These are phyloP conservation scores for Suillus sp. DNA, from an alignment of 768 basidiomycete species.

Conservation along the genomic window DNA sequence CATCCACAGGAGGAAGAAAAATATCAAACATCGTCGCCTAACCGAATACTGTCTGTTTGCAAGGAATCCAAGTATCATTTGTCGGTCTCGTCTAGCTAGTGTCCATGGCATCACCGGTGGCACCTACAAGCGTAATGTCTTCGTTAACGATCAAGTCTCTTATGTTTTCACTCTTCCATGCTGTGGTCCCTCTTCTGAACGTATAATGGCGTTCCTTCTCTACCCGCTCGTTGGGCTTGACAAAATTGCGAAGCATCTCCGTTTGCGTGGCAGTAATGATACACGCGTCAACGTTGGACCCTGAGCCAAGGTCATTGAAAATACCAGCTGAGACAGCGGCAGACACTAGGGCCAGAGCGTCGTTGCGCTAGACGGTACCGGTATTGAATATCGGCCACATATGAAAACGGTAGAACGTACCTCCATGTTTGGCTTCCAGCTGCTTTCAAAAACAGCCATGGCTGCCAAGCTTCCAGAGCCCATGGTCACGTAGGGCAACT, in stretches of 20 bases:
- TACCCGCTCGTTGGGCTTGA: slow-evolving; percentile 86
- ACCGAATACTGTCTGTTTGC: neutral
- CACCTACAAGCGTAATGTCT: slow-evolving; percentile 52
- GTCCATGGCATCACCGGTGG: slow-evolving; percentile 74
- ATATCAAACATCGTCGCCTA: neutral
- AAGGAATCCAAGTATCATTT: slow-evolving; percentile 8
- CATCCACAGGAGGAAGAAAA: neutral
- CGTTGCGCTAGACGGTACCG: slow-evolving; percentile 56
- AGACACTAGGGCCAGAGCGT: slow-evolving; percentile 81
- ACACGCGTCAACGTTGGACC: slow-evolving; percentile 98
- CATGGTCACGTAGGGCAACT: slow-evolving; percentile 98
- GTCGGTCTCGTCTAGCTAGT: slow-evolving; percentile 51
- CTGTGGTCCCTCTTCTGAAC: slow-evolving; percentile 87
- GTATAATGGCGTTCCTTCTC: slow-evolving; percentile 69
- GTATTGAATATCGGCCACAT: neutral
- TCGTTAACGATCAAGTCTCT: slow-evolving; percentile 73
- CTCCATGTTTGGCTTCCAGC: slow-evolving; percentile 81
- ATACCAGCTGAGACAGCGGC: slow-evolving; percentile 93
- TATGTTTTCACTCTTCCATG: slow-evolving; percentile 81
- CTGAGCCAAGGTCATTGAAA: slow-evolving; percentile 98
- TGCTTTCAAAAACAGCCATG: slow-evolving; percentile 95
- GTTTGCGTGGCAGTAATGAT: slow-evolving; percentile 86
- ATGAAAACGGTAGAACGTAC: slow-evolving; percentile 43
- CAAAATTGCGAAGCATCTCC: slow-evolving; percentile 92
- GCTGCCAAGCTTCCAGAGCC: slow-evolving; percentile 95